Conservation (phyloP, 2,329 filamentous ascomycete species). For the Talaromyces sp. region DNA sequence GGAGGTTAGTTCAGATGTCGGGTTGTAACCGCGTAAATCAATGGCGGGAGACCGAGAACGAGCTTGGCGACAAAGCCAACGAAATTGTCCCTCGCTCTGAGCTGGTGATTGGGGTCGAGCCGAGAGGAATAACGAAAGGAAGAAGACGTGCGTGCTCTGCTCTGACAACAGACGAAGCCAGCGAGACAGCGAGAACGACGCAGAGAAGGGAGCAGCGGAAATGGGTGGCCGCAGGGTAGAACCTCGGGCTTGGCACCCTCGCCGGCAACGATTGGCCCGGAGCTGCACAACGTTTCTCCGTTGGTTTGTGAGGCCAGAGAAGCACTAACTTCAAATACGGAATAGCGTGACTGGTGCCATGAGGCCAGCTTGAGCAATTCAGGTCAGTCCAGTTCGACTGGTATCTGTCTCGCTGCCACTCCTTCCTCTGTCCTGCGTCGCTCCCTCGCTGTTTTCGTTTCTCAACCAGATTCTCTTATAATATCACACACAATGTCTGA, state of each 20-base stretch:
- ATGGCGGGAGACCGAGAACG: neutral
- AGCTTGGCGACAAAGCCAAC: neutral
- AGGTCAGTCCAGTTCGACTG: too few relatives aligned
- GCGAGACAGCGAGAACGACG: neutral
- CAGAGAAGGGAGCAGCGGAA: neutral
- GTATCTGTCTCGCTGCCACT: neutral
- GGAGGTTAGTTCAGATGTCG: neutral
- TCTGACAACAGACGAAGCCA: neutral
- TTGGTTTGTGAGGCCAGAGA: neutral
- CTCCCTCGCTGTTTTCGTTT: neutral
- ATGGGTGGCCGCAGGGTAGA: neutral
- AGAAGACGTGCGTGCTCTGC: neutral
- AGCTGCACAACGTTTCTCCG: conserved; percentile 20
- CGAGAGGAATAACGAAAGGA: neutral
- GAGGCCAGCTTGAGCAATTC: conserved; percentile 14
- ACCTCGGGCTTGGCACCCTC: neutral
- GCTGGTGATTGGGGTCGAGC: neutral
- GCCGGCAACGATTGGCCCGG: conserved; percentile 12
- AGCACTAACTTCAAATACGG: neutral
- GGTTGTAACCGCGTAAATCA: neutral
- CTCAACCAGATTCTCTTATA: neutral
- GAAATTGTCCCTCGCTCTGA: neutral
- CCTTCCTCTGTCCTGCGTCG: neutral
- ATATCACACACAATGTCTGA: conserved; percentile 46
- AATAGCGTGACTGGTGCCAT: conserved; percentile 1